These are phyloP conservation scores for Pichia membranifaciens DNA, from an alignment of 805 yeast genomes.

Conservation along the genomic window DNA sequence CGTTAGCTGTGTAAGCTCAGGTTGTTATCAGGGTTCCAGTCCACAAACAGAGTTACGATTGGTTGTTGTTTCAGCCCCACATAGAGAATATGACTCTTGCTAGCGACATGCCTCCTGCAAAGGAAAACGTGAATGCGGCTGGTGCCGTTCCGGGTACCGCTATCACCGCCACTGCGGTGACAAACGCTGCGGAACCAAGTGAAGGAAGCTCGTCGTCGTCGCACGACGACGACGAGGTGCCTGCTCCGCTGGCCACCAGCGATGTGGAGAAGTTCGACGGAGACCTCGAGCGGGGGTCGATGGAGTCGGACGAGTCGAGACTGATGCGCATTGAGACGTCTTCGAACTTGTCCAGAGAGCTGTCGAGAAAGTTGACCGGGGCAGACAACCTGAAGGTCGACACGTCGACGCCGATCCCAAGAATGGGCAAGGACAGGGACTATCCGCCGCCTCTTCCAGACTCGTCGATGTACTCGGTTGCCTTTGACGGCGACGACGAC, in stretches of 20 bases:
- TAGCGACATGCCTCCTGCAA: too few relatives aligned
- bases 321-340: conserved; percentile 17
- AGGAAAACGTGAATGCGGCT: too few relatives aligned
- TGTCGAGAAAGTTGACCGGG: conserved; percentile 41
- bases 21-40: too few relatives aligned
- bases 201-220: too few relatives aligned
- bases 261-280: not conserved
- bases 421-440: conserved; percentile 63
- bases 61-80: not conserved
- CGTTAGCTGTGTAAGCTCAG: too few relatives aligned
- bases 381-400: conserved; percentile 30
- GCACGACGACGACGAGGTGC: too few relatives aligned
- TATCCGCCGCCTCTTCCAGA: conserved; percentile 60
- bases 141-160: too few relatives aligned
- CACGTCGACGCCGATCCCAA: conserved; percentile 37
- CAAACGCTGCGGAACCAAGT: too few relatives aligned
- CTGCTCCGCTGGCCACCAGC: too few relatives aligned
- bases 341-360: conserved; percentile 17
- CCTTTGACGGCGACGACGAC: conserved; percentile 73
- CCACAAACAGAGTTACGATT: too few relatives aligned
- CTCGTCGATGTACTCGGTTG: conserved; percentile 53
- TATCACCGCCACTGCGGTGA: too few relatives aligned
- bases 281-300: conserved; percentile 6
- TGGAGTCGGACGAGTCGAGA: conserved; percentile 5
- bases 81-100: not conserved